A percentile compares a stretch with the other conserved stretches of the same genome.
Conservation (phyloP, 352 stramenopile species). For the Pythium graminicola region DNA sequence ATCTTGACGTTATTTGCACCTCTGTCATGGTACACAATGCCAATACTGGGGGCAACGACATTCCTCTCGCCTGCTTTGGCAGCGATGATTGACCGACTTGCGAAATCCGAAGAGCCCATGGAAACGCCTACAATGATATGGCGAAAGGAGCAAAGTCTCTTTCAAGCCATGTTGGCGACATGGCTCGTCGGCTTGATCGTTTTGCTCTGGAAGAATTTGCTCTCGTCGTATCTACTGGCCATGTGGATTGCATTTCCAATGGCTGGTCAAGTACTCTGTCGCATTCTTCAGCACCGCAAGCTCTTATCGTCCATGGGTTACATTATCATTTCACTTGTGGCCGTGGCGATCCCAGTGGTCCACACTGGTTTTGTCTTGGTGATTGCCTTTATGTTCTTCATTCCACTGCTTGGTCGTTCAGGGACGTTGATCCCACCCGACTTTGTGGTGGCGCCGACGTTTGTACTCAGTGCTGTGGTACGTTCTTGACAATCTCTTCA, state of each 20-base stretch:
- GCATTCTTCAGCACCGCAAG: constrained; percentile 29
- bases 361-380: constrained; percentile 51
- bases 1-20: constrained; percentile 60
- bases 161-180: constrained; percentile 45
- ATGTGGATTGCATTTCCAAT: constrained; percentile 63
- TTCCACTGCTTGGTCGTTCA: constrained; percentile 60
- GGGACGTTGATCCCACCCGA: constrained; percentile 52
- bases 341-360: constrained; percentile 49
- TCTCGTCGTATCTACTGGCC: constrained; percentile 57
- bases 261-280: constrained; percentile 37
- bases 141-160: constrained; percentile 54
- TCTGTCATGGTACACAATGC: constrained; percentile 61
- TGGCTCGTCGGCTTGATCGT: constrained; percentile 35
- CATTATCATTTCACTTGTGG: constrained; percentile 40
- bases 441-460: constrained; percentile 40
- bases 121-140: constrained; percentile 27
- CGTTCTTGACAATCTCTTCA: too few relatives aligned
- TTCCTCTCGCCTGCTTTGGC: constrained; percentile 44
- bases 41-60: constrained; percentile 36
- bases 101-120: constrained; percentile 24
- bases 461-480: constrained; percentile 47
- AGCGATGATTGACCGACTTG: constrained; percentile 48
- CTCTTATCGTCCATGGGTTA: constrained; percentile 39
- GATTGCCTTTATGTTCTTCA: constrained; percentile 65
- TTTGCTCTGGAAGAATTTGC: constrained; percentile 34